Base-by-base conservation (phyloP, 805 yeast species). In the Yamadazyma nakazawae region DNA sequence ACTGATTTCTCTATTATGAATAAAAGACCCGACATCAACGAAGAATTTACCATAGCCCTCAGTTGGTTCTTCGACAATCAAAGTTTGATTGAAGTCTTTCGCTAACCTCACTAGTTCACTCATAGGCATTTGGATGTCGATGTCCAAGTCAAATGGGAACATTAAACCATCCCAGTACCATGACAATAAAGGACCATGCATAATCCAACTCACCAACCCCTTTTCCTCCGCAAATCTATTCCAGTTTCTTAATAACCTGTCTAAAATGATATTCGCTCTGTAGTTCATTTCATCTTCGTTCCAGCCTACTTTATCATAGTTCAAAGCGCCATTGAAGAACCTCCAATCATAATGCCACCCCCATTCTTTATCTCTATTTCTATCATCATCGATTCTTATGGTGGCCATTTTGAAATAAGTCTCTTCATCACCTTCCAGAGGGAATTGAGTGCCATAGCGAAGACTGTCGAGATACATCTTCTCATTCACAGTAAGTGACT, bases 301-400 rank as follows among this genome's bases (percentile, higher is more conserved):
- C 66, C 65, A 63, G 2, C 68, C 67, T 0, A 42, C 44, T 42
- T 57, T 59, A 36, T 78, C 56, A 44, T 70, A 70, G 46, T 77
- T 79, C 49, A 81, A 65, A 1, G 78, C 70, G 13, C 82, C 84
- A 51, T 74, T 74, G 65, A 79, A 82, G 51, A 82, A 82, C 45
- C 85, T 62, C 70, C 74, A 75, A 57, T 82, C 87, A 53, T 79
- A 78, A 57, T 82, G 86, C 59, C 74, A 72, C 16, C 82, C 81
- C 52, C 54, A 50, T 41, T 72, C 72, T 47, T 68, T 71, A 26
- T 61, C 63, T 18, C 65, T 48, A 50, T 63, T 66, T 38, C 62
- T 66, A 26, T 61, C 65, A 28, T 67, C 66, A 19, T 58, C 57
- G 13, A 51, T 49, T 25, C 61, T 45, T 32, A 66, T 54, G 2